A percentile compares a stretch with the other conserved stretches of the same genome.
Evolutionary conservation across 2,329 filamentous ascomycete genomes (phyloP).

Genomic region (Tolypocladium nubicola): DNA sequence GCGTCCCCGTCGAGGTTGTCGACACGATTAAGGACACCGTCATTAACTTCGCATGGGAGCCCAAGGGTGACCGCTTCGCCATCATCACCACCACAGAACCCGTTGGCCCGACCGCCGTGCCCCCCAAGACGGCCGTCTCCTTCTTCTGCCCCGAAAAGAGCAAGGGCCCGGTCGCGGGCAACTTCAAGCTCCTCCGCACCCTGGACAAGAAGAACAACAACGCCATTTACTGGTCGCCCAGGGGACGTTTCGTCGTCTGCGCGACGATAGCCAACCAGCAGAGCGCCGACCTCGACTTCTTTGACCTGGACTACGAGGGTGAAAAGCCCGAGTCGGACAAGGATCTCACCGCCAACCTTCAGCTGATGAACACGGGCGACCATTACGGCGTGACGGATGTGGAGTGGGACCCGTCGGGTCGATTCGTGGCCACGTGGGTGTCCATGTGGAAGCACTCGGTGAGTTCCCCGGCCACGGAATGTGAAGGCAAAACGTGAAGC

Average conservation of each 20-base stretch:
- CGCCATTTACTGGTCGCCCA: constrained; percentile 97
- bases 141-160: constrained; percentile 97
- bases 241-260: constrained; percentile 87
- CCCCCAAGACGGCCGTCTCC: constrained; percentile 85
- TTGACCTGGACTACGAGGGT: constrained; percentile 94
- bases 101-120: constrained; percentile 64
- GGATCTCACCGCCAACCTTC: constrained; percentile 86
- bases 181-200: constrained; percentile 93
- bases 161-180: constrained; percentile 71
- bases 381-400: constrained; percentile 98
- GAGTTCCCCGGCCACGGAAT: constrained; percentile 26
- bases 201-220: constrained; percentile 99
- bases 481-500: background rate
- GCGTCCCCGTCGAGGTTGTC: constrained; percentile 94
- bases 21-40: constrained; percentile 97
- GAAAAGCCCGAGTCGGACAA: constrained; percentile 91
- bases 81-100: constrained; percentile 92
- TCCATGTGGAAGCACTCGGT: constrained; percentile 94
- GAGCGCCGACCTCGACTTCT: constrained; percentile 94
- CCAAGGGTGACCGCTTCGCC: constrained; percentile 93
- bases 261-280: constrained; percentile 88
- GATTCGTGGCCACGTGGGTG: constrained; percentile 88
- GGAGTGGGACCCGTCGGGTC: constrained; percentile 94
- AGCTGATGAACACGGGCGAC: constrained; percentile 86
- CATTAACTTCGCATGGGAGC: constrained; percentile 99